Base-by-base conservation (phyloP, 768 basidiomycete genomes). In the Hericium coralloides region DNA sequence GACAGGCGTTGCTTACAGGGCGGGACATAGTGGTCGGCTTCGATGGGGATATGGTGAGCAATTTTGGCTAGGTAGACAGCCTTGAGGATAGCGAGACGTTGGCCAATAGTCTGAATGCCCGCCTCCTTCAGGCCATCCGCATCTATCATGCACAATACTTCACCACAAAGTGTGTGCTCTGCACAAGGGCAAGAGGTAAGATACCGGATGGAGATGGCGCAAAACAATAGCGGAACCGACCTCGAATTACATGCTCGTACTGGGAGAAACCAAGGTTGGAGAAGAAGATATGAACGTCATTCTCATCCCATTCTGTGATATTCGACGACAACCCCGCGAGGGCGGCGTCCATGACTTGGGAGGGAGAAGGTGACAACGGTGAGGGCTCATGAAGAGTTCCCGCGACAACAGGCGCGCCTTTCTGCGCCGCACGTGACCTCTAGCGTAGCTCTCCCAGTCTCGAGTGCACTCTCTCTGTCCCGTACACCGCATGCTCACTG, bases 161-260 rank as follows among this genome's bases (percentile, higher is more conserved):
- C 94, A 55, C 97, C 97, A 17, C 87, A 87, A 61, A 99, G 91
- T 60, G 83, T 87, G 70, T 99, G 89, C 68, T 94, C 95, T 95
- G 67, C 12, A 54, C 23, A 22, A 47, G 39, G 8, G 6, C n/a
- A 43, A 9, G 37, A 25, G 25, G 25, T 12, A 41, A 8, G 18
- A 38, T 61, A 47, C 22, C 25, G 31, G 6, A 53, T 60, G 53
- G 57, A 56, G 39, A 53, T 49, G 22, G 52, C 53, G 55, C 8
- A 59, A 56, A 55, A 63, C 58, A 63, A 52, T 60, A 54, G 53
- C 37, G 55, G 56, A 56, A 70, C 74, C 64, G 59, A 91, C 92
- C 90, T 78, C 80, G 79, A 64, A 98, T 81, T 72, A 89, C 83
- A 41, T 72, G 72, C 69, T 92, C 87, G 68, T 97, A 97, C 67